Base-by-base conservation (phyloP, 2,329 filamentous ascomycete genomes). In the Pseudogymnoascus sp. region DNA sequence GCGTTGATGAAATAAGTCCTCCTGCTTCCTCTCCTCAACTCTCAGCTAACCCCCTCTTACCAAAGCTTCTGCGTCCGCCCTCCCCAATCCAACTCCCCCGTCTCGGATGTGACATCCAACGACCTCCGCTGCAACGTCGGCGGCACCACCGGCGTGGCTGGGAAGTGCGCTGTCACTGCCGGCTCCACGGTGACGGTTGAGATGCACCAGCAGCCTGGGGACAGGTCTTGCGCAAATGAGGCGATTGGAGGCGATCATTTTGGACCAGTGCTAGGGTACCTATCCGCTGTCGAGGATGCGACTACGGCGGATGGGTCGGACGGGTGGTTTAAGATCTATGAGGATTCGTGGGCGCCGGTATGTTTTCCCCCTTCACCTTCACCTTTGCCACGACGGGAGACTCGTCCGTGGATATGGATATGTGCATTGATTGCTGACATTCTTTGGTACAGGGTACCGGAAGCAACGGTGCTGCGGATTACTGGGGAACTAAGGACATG, bases 171-270 rank as follows among this genome's bases (percentile, higher is more conserved):
- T 19, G 79, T 81, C 26, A 71, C 73, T 21, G 79, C 80, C 17
- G 60, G 60, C 7, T 47, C 35, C 1, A 62, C 60, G 8, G 60
- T 84, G 13, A 83, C 82, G 0, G 76, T 84, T 4, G 83, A 85
- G 72, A 85, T 85, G 80, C 82, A 85, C 73, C 78, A 80, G 69
- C 79, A 82, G 76, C 74, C 74, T n/a, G 75, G 75, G 57, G 78
- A 82, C 68, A 77, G 80, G 40, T 73, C 67, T 23, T 83, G 80
- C 69, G 67, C 69, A n/a, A 76, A 74, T 47, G 77, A 81, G 66
- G 82, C 81, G 19, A 82, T 84, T 62, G 82, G 82, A 28, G 81
- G 82, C 33, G 77, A 77, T 35, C 81, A 84, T 72, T 82, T 79
- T 68, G 81, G 81, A 9, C 81, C 82, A 1, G 79, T 83, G 26